Conservation (phyloP, 2,329 filamentous ascomycete genomes). For the Huntiella savannae region DNA sequence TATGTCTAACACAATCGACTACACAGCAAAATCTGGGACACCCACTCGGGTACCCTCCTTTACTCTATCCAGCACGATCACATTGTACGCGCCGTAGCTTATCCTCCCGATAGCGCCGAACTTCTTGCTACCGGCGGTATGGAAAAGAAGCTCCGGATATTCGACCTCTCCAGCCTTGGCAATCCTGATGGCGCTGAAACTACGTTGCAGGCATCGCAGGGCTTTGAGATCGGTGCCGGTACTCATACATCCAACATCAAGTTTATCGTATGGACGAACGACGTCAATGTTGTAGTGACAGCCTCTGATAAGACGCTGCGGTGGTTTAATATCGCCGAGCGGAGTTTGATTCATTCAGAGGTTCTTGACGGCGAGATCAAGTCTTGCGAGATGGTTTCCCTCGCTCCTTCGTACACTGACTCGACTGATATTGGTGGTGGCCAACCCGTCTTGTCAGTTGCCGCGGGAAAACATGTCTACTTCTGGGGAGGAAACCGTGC, state of each 20-base stretch:
- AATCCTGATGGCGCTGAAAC: slow-evolving; percentile 15
- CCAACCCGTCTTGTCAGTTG: slow-evolving; percentile 60
- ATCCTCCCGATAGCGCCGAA: slow-evolving; percentile 62
- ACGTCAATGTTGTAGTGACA: slow-evolving; percentile 76
- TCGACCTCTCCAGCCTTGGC: slow-evolving; percentile 52
- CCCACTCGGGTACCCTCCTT: slow-evolving; percentile 75
- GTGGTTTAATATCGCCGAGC: slow-evolving; percentile 79
- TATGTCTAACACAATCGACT: slow-evolving; percentile 16
- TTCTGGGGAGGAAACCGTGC: slow-evolving; percentile 68
- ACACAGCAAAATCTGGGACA: slow-evolving; percentile 88
- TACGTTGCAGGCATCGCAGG: slow-evolving; percentile 36
- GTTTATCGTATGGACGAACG: slow-evolving; percentile 82
- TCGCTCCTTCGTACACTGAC: slow-evolving; percentile 39
- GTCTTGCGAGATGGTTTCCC: slow-evolving; percentile 71
- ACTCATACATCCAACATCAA: slow-evolving; percentile 81
- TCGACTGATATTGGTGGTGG: slow-evolving; percentile 46
- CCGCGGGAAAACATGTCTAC: slow-evolving; percentile 84
- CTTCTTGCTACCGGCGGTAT: slow-evolving; percentile 83
- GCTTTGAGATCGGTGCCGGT: slow-evolving; percentile 75
- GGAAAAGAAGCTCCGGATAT: slow-evolving; percentile 92
- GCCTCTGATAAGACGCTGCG: slow-evolving; percentile 81
- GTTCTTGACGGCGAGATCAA: slow-evolving; percentile 70
- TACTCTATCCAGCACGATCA: slow-evolving; percentile 81
- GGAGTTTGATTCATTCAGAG: slow-evolving; percentile 56
- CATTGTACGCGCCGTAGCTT: slow-evolving; percentile 86